Conservation (phyloP, 176 grass and related monocot species). For the Avena atlantica region DNA sequence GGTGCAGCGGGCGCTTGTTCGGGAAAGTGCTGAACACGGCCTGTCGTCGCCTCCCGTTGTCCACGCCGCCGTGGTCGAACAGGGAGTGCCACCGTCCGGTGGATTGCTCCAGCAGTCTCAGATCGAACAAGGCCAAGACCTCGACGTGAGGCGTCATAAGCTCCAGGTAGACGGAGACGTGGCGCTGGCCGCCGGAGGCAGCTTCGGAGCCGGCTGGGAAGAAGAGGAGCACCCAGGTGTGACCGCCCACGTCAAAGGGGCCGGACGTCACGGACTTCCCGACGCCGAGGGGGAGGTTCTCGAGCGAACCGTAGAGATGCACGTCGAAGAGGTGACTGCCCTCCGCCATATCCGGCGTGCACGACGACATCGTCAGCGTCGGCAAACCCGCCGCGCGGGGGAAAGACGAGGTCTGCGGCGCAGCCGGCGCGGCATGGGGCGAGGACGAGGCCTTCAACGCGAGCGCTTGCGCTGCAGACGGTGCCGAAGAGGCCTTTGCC, state of each 20-base stretch:
- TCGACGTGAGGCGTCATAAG: neutral
- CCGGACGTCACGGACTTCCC: neutral
- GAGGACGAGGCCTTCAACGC: neutral
- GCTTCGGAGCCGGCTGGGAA: constrained; percentile 10
- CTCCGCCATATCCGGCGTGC: neutral
- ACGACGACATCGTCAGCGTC: neutral
- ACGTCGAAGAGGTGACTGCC: constrained; percentile 40
- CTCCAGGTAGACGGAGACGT: constrained; percentile 21
- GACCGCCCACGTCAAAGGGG: constrained; percentile 37
- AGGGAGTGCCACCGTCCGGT: neutral
- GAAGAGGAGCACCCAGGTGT: constrained; percentile 39
- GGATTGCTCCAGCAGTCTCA: neutral
- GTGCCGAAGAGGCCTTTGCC: neutral
- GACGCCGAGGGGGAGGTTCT: neutral
- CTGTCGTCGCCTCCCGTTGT: neutral
- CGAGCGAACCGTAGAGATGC: constrained; percentile 10
- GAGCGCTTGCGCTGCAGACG: neutral
- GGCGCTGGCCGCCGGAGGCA: neutral
- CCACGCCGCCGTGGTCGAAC: neutral
- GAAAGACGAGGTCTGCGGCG: neutral
- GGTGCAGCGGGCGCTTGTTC: neutral
- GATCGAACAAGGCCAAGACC: constrained; percentile 16
- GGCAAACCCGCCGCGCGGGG: neutral
- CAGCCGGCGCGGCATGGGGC: neutral
- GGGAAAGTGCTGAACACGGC: neutral